Evolutionary conservation across 139 green algal species (phyloP).

Genomic region (Spirogloea muscicola): DNA sequence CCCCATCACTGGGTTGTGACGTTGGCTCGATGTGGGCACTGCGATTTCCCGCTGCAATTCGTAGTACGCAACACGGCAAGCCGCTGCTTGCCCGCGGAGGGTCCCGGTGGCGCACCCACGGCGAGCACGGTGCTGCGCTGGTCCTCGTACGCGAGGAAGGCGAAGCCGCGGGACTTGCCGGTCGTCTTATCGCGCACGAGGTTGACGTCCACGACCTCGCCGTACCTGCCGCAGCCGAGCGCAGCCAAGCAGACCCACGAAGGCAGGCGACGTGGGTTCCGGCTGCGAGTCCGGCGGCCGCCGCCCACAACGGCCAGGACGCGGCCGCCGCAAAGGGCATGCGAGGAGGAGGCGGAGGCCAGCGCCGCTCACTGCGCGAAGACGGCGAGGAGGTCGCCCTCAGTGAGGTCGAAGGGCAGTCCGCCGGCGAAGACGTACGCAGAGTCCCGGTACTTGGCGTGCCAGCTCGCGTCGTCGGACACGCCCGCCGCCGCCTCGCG

Average conservation of each 20-base stretch:
- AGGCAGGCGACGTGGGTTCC: too few species aligned
- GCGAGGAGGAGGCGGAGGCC: too few species aligned
- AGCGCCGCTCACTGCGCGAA: slow-evolving; percentile 70
- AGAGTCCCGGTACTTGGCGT: slow-evolving; percentile 84
- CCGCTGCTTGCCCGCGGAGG: too few species aligned
- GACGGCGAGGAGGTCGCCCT: slow-evolving; percentile 89
- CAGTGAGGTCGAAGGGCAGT: slow-evolving; percentile 83
- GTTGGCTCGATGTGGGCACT: too few species aligned
- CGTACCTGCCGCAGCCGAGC: slow-evolving; percentile 86
- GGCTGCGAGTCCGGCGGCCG: too few species aligned
- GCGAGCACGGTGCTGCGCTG: slow-evolving; percentile 93
- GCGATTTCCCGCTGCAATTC: too few species aligned
- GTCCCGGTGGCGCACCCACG: slow-evolving; percentile 65
- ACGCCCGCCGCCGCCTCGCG: slow-evolving; percentile 72
- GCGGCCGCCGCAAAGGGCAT: too few species aligned
- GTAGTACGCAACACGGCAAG: too few species aligned
- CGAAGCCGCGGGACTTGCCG: slow-evolving; percentile 79
- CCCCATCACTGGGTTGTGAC: too few species aligned
- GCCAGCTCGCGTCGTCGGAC: slow-evolving; percentile 82
- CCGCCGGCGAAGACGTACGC: slow-evolving; percentile 87
- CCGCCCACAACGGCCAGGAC: too few species aligned
- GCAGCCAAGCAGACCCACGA: too few species aligned
- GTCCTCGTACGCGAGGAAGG: slow-evolving; percentile 96
- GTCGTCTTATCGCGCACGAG: slow-evolving; percentile 66
- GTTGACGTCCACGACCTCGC: slow-evolving; percentile 93